phyloP scores from a whole-genome alignment of 352 stramenopile genomes.

The Globisporangium iwayamae region DNA sequence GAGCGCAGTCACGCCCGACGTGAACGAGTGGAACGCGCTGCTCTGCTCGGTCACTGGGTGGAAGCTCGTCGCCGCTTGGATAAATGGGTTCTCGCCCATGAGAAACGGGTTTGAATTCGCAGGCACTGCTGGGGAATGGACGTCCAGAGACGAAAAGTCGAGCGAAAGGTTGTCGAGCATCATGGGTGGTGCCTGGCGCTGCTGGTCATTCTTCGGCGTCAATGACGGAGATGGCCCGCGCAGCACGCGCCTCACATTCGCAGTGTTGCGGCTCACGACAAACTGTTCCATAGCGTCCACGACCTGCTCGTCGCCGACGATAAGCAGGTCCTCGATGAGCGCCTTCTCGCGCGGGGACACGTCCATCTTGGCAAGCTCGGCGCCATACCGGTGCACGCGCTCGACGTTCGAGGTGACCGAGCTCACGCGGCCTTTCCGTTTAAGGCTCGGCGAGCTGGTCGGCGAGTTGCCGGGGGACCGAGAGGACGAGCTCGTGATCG shows the following conservation, averaged over 20 bases:
- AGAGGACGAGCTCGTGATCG: conserved; percentile 20
- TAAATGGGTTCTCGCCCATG: conserved; percentile 38
- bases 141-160: conserved; percentile 49
- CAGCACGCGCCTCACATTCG: conserved; percentile 45
- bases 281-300: conserved; percentile 82
- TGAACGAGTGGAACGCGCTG: conserved; percentile 14
- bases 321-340: conserved; percentile 67
- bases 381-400: conserved; percentile 61
- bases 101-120: conserved; percentile 44
- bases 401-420: conserved; percentile 72
- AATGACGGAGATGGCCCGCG: conserved; percentile 26
- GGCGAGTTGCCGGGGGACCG: conserved; percentile 20
- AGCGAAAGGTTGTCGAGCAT: conserved; percentile 48
- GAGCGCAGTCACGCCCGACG: conserved; percentile 20
- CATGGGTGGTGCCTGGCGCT: background rate
- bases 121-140: conserved; percentile 34
- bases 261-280: conserved; percentile 47
- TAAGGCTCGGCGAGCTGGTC: conserved; percentile 52
- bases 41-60: conserved; percentile 22
- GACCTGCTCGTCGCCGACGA: conserved; percentile 68
- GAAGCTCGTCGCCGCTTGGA: conserved; percentile 30
- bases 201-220: background rate
- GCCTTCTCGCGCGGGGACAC: conserved; percentile 57
- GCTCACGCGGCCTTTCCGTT: conserved; percentile 64
- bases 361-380: conserved; percentile 65